Base-by-base conservation (phyloP, 345 rosid genomes). In the Punica granatum region DNA sequence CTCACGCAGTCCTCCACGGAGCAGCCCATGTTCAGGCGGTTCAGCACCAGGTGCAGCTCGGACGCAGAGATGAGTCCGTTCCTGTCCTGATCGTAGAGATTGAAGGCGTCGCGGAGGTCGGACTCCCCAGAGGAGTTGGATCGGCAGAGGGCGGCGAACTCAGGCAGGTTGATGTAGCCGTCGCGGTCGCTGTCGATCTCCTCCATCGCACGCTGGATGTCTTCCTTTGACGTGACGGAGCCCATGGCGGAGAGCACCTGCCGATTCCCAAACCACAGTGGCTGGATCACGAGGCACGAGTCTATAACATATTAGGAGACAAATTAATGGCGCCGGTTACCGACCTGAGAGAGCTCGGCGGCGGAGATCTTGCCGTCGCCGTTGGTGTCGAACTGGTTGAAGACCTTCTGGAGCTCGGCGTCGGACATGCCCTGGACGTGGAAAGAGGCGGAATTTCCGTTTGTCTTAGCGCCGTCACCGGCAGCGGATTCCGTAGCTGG, bases 71-170 rank as follows among this genome's bases (percentile, higher is more conserved):
- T 88, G 63, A 88, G 81, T 10, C 96, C 98, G 84, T 92, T 79
- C 70, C 74, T 73, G 76, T 90, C 84, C 81, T 79, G 82, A 39
- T 92, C 98, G 73, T 92, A 92, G 69, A 90, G 83, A 67, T 88
- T 86, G 74, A 92, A 93, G n/a, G 98, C 98, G 64, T 90, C 97
- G 37, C 79, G 87, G 58, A 93, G 79, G 79, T 93, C 98, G 16
- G 80, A n/a, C 26, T 66, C 46, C 0, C 83, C 72, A 28, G 72
- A 56, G 43, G 92, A 71, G 41, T 88, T 72, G 1, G 89, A 72
- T 19, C 80, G 78, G 69, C 92, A 90, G 53, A 88, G 78, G 31
- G 81, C 37, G 1, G 88, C 67, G 80, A 93, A 90, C 79, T 93
- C 98, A 1, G 76, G 60, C 1, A 83, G 61, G 76, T 72, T 79